Evolutionary conservation across 129 eudicot species (phyloP), one percentile per base, ranked within the genome.

Genomic region (Artemisia argyi): DNA sequence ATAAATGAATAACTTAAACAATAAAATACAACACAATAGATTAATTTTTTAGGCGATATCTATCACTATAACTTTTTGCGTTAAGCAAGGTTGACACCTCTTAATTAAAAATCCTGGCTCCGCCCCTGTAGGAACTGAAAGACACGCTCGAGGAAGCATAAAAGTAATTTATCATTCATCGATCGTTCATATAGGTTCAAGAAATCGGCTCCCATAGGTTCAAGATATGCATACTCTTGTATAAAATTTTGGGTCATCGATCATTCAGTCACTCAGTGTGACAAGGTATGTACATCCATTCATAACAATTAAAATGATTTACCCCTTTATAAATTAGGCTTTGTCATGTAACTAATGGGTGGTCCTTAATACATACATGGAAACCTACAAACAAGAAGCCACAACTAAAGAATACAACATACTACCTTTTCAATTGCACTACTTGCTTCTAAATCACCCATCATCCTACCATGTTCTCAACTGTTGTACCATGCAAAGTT

Each of bases 371-470:
- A 46, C 68, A 28, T 53, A 66, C 67, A 66, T 73, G 48, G 58
- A 30, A 59, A 17, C 58, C 59, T 35, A 35, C 66, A 69, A 69
- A 28, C 61, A 59, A 57, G 56, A 72, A 48, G 69, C 69, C 77
- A 61, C 61, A 26, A 26, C 50, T 61, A 57, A 60, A 75, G 46
- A 57, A 72, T 57, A 58, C 76, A 71, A 58, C 11, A 58, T 68
- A 75, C 42, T 17, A 74, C 66, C 73, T 75, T 66, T 66, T 75
- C 79, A 46, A 58, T 66, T 75, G 73, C 66, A 75, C 65, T 1
- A 5, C 60, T 75, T 66, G 79, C 39, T 47, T 75, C 68, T 75
- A 49, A 26, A 75, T 66, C 67, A 75, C 67, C 68, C 79, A 66
- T 66, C 51, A 56, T 55, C 72, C 55, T 0, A 14, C 44, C 65